A percentile compares a stretch with the other conserved stretches of the same genome.
Evolutionary conservation across 768 basidiomycete genomes (phyloP).

Genomic region (Suillus discolor): DNA sequence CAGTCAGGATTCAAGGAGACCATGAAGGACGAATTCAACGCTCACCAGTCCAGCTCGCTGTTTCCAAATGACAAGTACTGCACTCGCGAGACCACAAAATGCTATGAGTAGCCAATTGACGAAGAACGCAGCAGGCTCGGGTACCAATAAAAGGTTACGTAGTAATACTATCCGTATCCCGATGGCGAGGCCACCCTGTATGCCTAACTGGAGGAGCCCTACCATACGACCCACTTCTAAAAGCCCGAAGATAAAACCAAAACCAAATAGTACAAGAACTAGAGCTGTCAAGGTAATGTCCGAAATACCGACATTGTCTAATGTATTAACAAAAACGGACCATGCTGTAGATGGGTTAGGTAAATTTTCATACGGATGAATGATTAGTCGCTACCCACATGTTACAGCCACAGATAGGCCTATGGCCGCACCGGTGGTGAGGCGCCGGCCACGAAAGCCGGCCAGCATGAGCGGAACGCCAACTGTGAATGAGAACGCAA

Average conservation of each 20-base stretch:
- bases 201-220: constrained; percentile 48
- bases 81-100: constrained; percentile 43
- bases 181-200: constrained; percentile 58
- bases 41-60: constrained; percentile 56
- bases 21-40: constrained; percentile 3
- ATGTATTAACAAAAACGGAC: constrained; percentile 62
- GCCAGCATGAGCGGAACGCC: constrained; percentile 57
- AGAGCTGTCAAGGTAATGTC: constrained; percentile 55
- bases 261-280: constrained; percentile 48
- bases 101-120: constrained; percentile 59
- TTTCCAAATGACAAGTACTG: constrained; percentile 43
- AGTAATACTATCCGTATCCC: constrained; percentile 58
- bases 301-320: constrained; percentile 47
- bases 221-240: constrained; percentile 51
- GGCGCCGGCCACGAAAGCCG: constrained; percentile 58
- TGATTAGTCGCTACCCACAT: constrained; percentile 33
- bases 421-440: constrained; percentile 56
- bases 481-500: constrained; percentile 50
- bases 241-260: constrained; percentile 56
- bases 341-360: constrained; percentile 44
- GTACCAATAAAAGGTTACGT: constrained; percentile 49
- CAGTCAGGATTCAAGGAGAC: neutral
- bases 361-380: neutral
- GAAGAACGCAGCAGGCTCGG: constrained; percentile 35
- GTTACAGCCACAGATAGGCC: constrained; percentile 53